Evolutionary conservation across 306 rosid genomes (phyloP), one percentile per base, ranked within the genome.

Genomic region (Cercis canadensis): DNA sequence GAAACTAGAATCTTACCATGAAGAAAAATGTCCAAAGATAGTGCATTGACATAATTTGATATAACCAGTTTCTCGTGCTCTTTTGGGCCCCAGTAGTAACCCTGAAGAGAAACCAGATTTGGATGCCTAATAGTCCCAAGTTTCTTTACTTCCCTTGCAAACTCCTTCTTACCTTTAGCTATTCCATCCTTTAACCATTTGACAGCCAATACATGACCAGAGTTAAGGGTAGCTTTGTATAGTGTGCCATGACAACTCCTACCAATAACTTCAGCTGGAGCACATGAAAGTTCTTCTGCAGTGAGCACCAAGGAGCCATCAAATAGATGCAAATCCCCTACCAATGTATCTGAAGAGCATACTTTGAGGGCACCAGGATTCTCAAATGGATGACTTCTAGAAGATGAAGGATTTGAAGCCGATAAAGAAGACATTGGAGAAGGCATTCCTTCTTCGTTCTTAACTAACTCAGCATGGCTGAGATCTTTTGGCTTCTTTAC

Each of bases 241-340:
- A 87, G 81, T 51, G 85, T 85, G 62, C 97, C 97, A 62, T 91
- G 97, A 75, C 96, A 91, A 74, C 96, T 91, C 72, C 84, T 86
- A 18, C 89, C 89, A 33, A 87, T 73, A 76, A 81, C 76, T 88
- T 88, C 92, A 0, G 96, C 96, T 1, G 90, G 85, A 80, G 92
- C 90, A 53, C 81, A 43, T 5, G 96, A 88, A 83, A 91, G 92
- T 69, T 91, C 97, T 73, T 88, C 95, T 0, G 84, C 89, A 6
- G 96, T 88, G 72, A 91, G 70, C 19, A 21, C 77, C 76, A 85
- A 86, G 41, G 85, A 80, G 46, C 87, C 87, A 37, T 87, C 90
- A 62, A 88, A 88, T n/a, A 87, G 79, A 57, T 85, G 83, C 75
- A 91, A 80, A 75, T 88, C 88, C 44, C 96, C 96, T 3, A 79